Conservation (phyloP, 116 monocot genomes). For the Trichopus zeylanicus region DNA sequence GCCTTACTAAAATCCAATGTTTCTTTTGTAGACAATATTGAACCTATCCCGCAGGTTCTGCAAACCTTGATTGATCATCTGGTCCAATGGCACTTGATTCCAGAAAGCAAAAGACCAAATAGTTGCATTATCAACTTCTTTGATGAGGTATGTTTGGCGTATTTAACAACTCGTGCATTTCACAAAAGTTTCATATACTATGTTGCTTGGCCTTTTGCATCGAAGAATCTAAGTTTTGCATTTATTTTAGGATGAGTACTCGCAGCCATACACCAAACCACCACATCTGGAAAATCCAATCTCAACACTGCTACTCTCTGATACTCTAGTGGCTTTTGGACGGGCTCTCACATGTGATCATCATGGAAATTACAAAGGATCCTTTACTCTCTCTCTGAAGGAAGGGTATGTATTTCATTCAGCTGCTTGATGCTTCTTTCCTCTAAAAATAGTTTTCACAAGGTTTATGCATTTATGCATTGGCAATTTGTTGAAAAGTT, state of each 20-base stretch:
- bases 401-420: constrained; percentile 56
- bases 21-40: constrained; percentile 39
- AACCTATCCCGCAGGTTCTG: constrained; percentile 61
- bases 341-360: constrained; percentile 47
- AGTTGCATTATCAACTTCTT: constrained; percentile 93
- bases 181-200: not conserved
- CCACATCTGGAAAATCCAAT: constrained; percentile 92
- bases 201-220: not conserved
- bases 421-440: not conserved
- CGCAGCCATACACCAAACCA: constrained; percentile 95
- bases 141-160: constrained; percentile 73
- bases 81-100: constrained; percentile 78
- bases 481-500: too few relatives aligned
- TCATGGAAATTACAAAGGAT: constrained; percentile 78
- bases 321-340: constrained; percentile 78
- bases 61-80: constrained; percentile 70
- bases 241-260: constrained; percentile 63
- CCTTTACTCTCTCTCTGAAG: constrained; percentile 64
- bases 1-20: not conserved
- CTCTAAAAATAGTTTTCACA: too few relatives aligned
- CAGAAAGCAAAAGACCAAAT: constrained; percentile 76
- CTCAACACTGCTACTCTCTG: constrained; percentile 73
- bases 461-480: too few relatives aligned
- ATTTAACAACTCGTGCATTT: not conserved
- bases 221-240: not conserved